phyloP scores from a whole-genome alignment of 768 basidiomycete species.

The Boletus tomentosulus region DNA sequence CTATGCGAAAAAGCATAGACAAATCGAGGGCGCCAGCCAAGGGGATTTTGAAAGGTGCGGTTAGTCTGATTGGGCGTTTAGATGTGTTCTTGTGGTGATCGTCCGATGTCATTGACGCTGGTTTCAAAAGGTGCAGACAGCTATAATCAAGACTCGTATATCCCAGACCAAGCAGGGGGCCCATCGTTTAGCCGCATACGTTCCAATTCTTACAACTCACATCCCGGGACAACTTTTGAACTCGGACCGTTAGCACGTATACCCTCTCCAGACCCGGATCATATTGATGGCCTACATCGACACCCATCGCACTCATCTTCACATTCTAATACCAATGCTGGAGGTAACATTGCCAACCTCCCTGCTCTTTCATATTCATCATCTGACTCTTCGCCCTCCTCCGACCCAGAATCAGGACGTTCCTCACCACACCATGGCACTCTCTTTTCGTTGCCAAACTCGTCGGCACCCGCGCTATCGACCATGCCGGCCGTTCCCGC shows the following conservation, averaged over 20 bases:
- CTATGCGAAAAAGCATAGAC: slow-evolving; percentile 71
- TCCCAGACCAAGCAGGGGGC: slow-evolving; percentile 37
- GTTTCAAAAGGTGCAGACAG: slow-evolving; percentile 52
- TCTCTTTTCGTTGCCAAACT: slow-evolving; percentile 80
- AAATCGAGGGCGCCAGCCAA: slow-evolving; percentile 59
- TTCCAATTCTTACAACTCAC: slow-evolving; percentile 78
- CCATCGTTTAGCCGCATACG: slow-evolving; percentile 52
- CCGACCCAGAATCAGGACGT: slow-evolving; percentile 36
- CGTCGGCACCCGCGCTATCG: slow-evolving; percentile 84
- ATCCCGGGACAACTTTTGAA: slow-evolving; percentile 44
- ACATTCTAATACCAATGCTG: slow-evolving; percentile 25
- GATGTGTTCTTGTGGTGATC: not conserved
- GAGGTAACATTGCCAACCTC: slow-evolving; percentile 37
- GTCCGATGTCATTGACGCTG: not conserved
- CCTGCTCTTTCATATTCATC: slow-evolving; percentile 58
- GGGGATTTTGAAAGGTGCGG: slow-evolving; percentile 79
- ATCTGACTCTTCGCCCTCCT: slow-evolving; percentile 32
- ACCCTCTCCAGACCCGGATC: slow-evolving; percentile 79
- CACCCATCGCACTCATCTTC: slow-evolving; percentile 55
- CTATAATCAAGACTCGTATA: slow-evolving; percentile 62
- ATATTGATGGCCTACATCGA: slow-evolving; percentile 82
- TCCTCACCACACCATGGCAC: slow-evolving; percentile 34
- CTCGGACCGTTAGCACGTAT: slow-evolving; percentile 77
- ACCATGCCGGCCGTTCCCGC: slow-evolving; percentile 45
- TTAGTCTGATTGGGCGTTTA: slow-evolving; percentile 8